Base-by-base conservation (phyloP, 306 rosid species). In the Cyclanthera cordifolia region DNA sequence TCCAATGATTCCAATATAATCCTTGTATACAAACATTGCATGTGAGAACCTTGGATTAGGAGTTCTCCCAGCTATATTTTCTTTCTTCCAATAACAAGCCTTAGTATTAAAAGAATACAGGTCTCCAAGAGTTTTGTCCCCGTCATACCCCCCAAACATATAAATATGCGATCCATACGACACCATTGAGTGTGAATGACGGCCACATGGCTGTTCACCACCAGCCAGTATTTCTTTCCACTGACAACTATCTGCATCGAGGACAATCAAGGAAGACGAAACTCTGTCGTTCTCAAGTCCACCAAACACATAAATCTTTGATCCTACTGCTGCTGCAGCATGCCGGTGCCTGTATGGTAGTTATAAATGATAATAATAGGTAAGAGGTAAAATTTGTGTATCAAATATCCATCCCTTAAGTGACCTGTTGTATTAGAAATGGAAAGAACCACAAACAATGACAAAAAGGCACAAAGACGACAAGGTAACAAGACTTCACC, bases 41-140 rank as follows among this genome's bases (percentile, higher is more conserved):
- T 89, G 99, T 73, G 95, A 93, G 83, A 93, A 93, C 80, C 99
- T 89, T 74, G 96, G 81, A 75, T 82, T 89, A 5, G 96, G 99
- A 63, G 73, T 81, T 80, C 84, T 87, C 79, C 96, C 95, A 2
- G 77, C 71, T 39, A 81, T 78, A 70, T 73, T 84, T 74, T 82
- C 96, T 76, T 75, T 82, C 77, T 82, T 82, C 99, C 99, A 93
- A 52, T 72, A 84, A 73, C 85, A 75, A 66, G 77, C 75, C 53
- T 72, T 79, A 73, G 82, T 76, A 86, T 90, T 77, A 79, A 86
- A 87, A 78, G 86, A 79, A 79, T 86, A 85, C 78, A 93, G 76
- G 80, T 89, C 95, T 71, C 88, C 94, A 80, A 93, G 94, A 71
- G 90, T 83, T 83, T 87, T 84, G 53, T 82, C 87, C 69, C 96